Base-by-base conservation (phyloP, 2,329 filamentous ascomycete genomes). In the Nigrospora oryzae region DNA sequence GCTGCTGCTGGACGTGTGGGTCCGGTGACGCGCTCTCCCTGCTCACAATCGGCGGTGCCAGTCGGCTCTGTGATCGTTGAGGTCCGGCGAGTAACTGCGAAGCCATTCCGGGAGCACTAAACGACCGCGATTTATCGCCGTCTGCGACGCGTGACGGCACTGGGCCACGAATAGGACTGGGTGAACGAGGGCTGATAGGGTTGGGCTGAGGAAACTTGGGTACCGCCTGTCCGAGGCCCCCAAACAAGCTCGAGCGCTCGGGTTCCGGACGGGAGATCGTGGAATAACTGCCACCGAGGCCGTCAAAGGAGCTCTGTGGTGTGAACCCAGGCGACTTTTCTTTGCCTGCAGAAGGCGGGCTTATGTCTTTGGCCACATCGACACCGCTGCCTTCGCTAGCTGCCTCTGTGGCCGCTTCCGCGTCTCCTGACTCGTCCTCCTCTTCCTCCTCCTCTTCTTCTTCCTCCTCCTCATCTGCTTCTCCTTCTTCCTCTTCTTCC, bases 81-180 rank as follows among this genome's bases (percentile, higher is more conserved):
- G 62, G 67, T 14, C 65, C 52, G 11, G 56, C 55, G 32, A 79
- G 60, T 17, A 79, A 62, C 43, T 79, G 71, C 5, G 77, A 75
- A 11, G 76, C 75, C 64, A 77, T 71, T 14, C 75, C 73, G 3
- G 80, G 79, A 2, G 78, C 75, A 56, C 77, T 82, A 35, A 81
- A 74, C 2, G 79, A 82, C 42, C 79, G 71, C 12, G 68, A 64
- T 2, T 68, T 62, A 30, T 82, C 78, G 17, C 69, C 64, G 43
- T 71, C 63, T 6, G 71, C 53, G 28, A 75, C 54, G 53, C 73
- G 69, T 47, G 67, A 62, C 31, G 79, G 77, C 30, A 80, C 63
- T 36, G 77, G 72, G 43, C 72, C 69, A 32, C 84, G 78, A 23
- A 86, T 66, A 1, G 86, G 85, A 51, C 85, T 89, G 2, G 86